Base-by-base conservation (phyloP, 768 basidiomycete species). In the Cystofilobasidium macerans region DNA sequence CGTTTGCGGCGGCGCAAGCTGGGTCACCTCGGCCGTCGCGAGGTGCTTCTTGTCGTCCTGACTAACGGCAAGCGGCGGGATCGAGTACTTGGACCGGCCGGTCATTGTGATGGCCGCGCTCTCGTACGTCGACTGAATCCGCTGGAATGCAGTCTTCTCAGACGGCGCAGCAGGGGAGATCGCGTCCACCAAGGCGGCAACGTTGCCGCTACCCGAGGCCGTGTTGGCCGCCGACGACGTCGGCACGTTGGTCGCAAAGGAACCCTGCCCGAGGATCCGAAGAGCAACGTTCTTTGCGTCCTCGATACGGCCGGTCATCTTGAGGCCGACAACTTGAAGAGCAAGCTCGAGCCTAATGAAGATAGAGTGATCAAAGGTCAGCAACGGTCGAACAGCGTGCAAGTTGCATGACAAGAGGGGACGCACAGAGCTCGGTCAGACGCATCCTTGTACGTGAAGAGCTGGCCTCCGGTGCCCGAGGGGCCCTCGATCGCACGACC, bases 291-390 rank as follows among this genome's bases (percentile, higher is more conserved):
- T 88, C 76, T 88, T 86, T 2, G 92, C 91, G 62, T 92, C 89
- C 71, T 93, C 90, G 33, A 94, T 85, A 72, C 91, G 88, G 57
- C 92, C 92, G 0, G 91, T 94, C 89, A 95, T 93, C 79, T 94
- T 92, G 69, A 95, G 78, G 0, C 93, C 93, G 22, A 97, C 91
- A 18, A 94, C 90, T 73, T 94, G 91, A 4, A 97, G 80, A 60
- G 92, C 92, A 62, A 95, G 83, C 75, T 94, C 93, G 89, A 97
- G 93, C 70, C 89, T 93, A 71, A 33, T 57, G 0, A 54, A 69
- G 66, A 42, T 24, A 65, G 58, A 56, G 61, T 45, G 70, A 45
- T 73, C 69, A 62, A 63, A 8, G 5, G 40, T 26, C 6, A 38
- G 22, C 22, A 43, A 51, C 62, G 28, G 38, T 40, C 18, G 40